Percentiles rank a stretch among this genome's conserved stretches.
phyloP scores from a whole-genome alignment of 2,329 filamentous ascomycete genomes.

The Talaromyces albobiverticillius region DNA sequence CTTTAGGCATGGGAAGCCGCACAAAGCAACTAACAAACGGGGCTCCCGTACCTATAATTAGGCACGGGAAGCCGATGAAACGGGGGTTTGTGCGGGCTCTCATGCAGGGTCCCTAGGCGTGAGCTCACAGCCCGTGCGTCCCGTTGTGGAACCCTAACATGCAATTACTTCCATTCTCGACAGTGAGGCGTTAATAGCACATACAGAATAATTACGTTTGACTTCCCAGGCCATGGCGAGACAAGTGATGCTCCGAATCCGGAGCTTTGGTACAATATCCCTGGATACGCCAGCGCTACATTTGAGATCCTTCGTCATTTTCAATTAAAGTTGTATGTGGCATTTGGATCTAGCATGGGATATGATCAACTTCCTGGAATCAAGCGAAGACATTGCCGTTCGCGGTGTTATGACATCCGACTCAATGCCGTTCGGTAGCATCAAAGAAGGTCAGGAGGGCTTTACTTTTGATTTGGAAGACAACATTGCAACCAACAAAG shows the following conservation, averaged over 20 bases:
- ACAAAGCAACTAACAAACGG: too few relatives aligned
- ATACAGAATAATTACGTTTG: conserved; percentile 22
- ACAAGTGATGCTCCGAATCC: conserved; percentile 26
- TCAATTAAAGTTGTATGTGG: conserved; percentile 20
- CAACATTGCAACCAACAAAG: background rate
- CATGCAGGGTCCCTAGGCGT: too few relatives aligned
- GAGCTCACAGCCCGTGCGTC: too few relatives aligned
- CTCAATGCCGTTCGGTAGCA: conserved; percentile 19
- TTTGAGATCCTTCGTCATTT: conserved; percentile 27
- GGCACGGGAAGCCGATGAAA: too few relatives aligned
- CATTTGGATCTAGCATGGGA: conserved; percentile 34
- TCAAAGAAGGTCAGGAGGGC: background rate
- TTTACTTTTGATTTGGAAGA: background rate
- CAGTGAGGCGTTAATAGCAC: background rate
- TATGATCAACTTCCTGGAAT: conserved; percentile 28
- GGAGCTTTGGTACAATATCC: conserved; percentile 24
- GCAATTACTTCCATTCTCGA: too few relatives aligned
- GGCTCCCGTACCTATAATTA: too few relatives aligned
- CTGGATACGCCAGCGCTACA: conserved; percentile 30
- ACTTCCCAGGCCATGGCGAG: conserved; percentile 34
- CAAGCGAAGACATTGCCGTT: conserved; percentile 19
- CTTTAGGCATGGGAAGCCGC: too few relatives aligned
- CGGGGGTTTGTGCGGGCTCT: too few relatives aligned
- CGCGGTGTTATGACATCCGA: conserved; percentile 26
- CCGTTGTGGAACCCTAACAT: too few relatives aligned